Evolutionary conservation across 305 asterid genomes (phyloP), one percentile per base, ranked within the genome.

Genomic region (Solanum hybrid): DNA sequence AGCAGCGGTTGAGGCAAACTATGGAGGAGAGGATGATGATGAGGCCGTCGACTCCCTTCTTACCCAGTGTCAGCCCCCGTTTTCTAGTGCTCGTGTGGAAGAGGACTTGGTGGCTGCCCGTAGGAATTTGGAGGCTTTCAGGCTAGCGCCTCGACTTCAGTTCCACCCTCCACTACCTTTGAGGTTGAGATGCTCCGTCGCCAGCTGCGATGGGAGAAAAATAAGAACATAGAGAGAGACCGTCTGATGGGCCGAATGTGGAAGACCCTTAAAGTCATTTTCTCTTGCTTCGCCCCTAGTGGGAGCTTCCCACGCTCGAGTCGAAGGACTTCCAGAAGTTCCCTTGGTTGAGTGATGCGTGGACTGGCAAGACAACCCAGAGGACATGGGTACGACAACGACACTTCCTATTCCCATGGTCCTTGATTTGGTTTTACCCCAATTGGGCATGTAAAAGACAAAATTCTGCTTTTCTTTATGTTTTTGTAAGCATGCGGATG

Each of bases 1-100:
- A 17, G 66, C 9, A 51, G 3, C 4, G n/a, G 0, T 6, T 51
- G 66, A 51, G 66, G 66, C 9, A 17, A 3, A 15, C 0, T 0
- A 5, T 15, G 66, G 7, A 51, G 66, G 66, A 51, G 66, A 17
- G 66, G 66, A 15, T 5, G n/a, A 15, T 51, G 10, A 51, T 17
- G 4, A 51, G n/a, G 66, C 0, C 4, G 10, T 0, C 0, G 66
- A 51, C 3, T 0, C 10, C 4, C 7, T 15, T 17, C 3, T 0
- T 51, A 17, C n/a, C 3, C 0, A 15, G 9, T 51, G 0, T 6
- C n/a, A 51, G 0, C 4, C 66, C 66, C 0, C 1, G 0, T 4
- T 0, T 5, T 51, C 66, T 0, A 2, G n/a, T 15, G 4, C 66
- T 15, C 10, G 3, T 6, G 9, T 51, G 8, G 10, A 17, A 0